Conservation (phyloP, 2,329 filamentous ascomycete species). For the Chrysoporthe puriensis region DNA sequence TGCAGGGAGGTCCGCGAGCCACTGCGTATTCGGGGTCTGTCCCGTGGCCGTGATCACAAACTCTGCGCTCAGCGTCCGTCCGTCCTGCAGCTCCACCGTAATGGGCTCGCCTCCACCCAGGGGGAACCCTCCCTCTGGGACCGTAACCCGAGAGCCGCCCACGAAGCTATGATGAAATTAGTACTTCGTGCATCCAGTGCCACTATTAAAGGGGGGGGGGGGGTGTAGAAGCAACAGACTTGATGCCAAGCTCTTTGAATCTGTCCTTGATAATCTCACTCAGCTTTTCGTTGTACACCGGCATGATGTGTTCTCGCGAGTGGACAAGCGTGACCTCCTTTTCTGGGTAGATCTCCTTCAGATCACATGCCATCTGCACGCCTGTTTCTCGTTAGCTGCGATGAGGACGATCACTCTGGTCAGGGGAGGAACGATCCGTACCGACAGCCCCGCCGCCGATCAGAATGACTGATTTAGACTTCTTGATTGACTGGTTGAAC, state of each 20-base stretch:
- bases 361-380: conserved; percentile 53
- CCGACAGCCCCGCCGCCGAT: conserved; percentile 54
- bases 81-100: conserved; percentile 39
- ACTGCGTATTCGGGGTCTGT: conserved; percentile 50
- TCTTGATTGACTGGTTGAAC: conserved; percentile 40
- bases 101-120: conserved; percentile 28
- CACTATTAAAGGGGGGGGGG: no score
- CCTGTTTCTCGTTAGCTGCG: background rate
- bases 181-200: background rate
- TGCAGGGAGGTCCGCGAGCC: conserved; percentile 39
- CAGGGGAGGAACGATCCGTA: background rate
- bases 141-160: conserved; percentile 35
- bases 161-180: conserved; percentile 33
- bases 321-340: conserved; percentile 53
- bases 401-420: background rate
- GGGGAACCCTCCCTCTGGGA: conserved; percentile 36
- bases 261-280: conserved; percentile 42
- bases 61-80: conserved; percentile 42
- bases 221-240: conserved; percentile 22
- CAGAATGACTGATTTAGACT: conserved; percentile 38
- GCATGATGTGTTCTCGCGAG: conserved; percentile 49
- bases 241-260: conserved; percentile 45
- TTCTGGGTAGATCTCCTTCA: conserved; percentile 49
- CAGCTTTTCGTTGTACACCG: conserved; percentile 45
- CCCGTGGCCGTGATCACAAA: conserved; percentile 52